Evolutionary conservation across 345 rosid genomes (phyloP), one percentile per base, ranked within the genome.

Genomic region (Syzygium aqueum): DNA sequence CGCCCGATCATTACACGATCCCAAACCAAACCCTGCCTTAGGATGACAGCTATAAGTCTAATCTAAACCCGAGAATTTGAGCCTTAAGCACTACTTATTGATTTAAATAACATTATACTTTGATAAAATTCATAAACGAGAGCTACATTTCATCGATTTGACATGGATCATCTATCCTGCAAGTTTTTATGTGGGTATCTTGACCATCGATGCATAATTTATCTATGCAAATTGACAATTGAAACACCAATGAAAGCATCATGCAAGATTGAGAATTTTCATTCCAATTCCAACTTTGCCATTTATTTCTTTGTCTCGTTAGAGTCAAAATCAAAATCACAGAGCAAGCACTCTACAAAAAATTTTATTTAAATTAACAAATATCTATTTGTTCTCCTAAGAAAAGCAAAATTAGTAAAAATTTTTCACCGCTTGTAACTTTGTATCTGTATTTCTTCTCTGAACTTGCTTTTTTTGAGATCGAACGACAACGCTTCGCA

Each of bases 401-500:
- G 6, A 61, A 0, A n/a, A n/a, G 1, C 37, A 63, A 63, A 28
- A 30, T 6, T 28, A 63, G 73, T n/a, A 14, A 63, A n/a, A 0
- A 1, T 0, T n/a, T 30, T 61, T 57, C 0, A 3, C 30, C 4
- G 12, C 9, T 13, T 15, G 9, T 13, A 61, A n/a, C 6, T n/a
- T 63, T 3, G 1, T 63, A 14, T 13, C 14, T 6, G 37, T 63
- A n/a, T 61, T 61, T 12, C 19, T 63, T n/a, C 17, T n/a, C 0
- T 63, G 17, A 63, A n/a, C 37, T 63, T n/a, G 77, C 43, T 30
- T 30, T 65, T 15, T 65, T 30, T 65, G 21, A 30, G 77, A 65
- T 65, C 3, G 2, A 30, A 65, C 0, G 0, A 30, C 2, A 0
- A 3, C 16, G 10, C 10, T 30, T 16, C 5, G 6, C 30, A 8